These are phyloP conservation scores for Cutaneotrichosporon dermatis DNA, from an alignment of 1,284 basidiomycete genomes.

Conservation along the genomic window DNA sequence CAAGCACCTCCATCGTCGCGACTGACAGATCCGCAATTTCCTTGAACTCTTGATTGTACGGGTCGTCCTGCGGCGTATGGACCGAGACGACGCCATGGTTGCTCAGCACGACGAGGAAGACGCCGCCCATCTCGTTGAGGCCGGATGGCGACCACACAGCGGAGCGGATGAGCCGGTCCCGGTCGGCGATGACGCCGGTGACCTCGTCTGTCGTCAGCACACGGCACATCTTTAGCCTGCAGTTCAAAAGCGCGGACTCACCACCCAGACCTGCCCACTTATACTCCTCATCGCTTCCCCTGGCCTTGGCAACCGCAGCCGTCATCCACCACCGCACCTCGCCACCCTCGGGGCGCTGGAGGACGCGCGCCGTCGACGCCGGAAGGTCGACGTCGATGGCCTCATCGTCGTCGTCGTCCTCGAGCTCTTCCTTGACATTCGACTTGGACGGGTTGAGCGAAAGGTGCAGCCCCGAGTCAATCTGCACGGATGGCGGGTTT, in stretches of 20 bases:
- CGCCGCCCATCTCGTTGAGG: slow-evolving; percentile 22
- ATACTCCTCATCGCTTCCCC: slow-evolving; percentile 15
- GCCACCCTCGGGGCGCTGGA: slow-evolving; percentile 24
- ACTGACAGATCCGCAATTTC: slow-evolving; percentile 38
- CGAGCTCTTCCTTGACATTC: slow-evolving; percentile 5
- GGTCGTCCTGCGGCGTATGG: slow-evolving; percentile 32
- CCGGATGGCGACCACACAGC: slow-evolving; percentile 43
- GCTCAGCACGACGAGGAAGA: slow-evolving; percentile 31
- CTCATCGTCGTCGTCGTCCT: slow-evolving; percentile 11
- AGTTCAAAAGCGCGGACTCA: background rate
- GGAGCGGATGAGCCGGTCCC: slow-evolving; percentile 22
- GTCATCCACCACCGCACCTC: slow-evolving; percentile 37
- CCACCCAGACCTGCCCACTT: slow-evolving; percentile 16
- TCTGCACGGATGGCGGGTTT: slow-evolving; percentile 24
- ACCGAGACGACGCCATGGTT: slow-evolving; percentile 31
- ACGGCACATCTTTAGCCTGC: background rate
- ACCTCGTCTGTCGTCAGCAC: slow-evolving; percentile 26
- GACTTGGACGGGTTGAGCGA: slow-evolving; percentile 1
- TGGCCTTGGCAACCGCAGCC: slow-evolving; percentile 17
- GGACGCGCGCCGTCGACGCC: slow-evolving; percentile 4
- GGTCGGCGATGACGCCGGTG: slow-evolving; percentile 23
- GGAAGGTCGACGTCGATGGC: slow-evolving; percentile 9
- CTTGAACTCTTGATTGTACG: slow-evolving; percentile 29
- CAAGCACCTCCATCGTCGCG: slow-evolving; percentile 17
- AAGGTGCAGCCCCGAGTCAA: slow-evolving; percentile 20